Percentiles rank a stretch among this genome's conserved stretches.
These are phyloP conservation scores for Oryza rufipogon DNA, from an alignment of 176 grass and related monocot species.

Conservation along the genomic window DNA sequence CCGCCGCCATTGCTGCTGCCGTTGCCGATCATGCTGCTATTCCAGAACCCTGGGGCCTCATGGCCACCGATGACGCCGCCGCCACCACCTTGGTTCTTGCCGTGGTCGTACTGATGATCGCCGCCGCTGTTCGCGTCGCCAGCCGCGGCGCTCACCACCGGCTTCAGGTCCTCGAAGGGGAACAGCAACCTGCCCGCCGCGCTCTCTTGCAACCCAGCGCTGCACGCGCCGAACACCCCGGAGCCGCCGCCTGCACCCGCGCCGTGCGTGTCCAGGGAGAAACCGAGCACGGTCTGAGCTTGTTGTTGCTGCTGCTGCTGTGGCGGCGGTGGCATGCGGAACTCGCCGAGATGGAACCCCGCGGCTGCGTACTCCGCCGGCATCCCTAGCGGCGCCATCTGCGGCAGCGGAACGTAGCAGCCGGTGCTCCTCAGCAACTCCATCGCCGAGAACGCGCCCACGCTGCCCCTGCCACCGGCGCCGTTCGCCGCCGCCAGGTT, in stretches of 20 bases:
- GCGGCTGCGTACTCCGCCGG: slow-evolving; percentile 59
- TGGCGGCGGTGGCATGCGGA: slow-evolving; percentile 52
- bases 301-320: slow-evolving; percentile 21
- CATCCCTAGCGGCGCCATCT: slow-evolving; percentile 54
- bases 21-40: slow-evolving; percentile 55
- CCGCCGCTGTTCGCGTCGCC: slow-evolving; percentile 43
- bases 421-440: slow-evolving; percentile 80
- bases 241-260: slow-evolving; percentile 39
- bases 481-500: slow-evolving; percentile 28
- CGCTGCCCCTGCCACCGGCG: slow-evolving; percentile 24
- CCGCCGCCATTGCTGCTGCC: slow-evolving; percentile 59
- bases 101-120: slow-evolving; percentile 42
- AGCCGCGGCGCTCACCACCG: slow-evolving; percentile 36
- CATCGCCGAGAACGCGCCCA: slow-evolving; percentile 77
- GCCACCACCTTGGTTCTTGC: slow-evolving; percentile 41
- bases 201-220: slow-evolving; percentile 56
- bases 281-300: slow-evolving; percentile 54
- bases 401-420: slow-evolving; percentile 60
- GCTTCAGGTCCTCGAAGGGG: slow-evolving; percentile 84
- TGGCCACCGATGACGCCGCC: slow-evolving; percentile 39
- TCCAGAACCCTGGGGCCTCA: slow-evolving; percentile 61
- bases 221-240: slow-evolving; percentile 38
- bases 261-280: slow-evolving; percentile 65
- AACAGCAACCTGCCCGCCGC: slow-evolving; percentile 64
- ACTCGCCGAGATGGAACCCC: slow-evolving; percentile 62